These are phyloP conservation scores for Kwoniella dendrophila DNA, from an alignment of 768 basidiomycete species.

Conservation along the genomic window DNA sequence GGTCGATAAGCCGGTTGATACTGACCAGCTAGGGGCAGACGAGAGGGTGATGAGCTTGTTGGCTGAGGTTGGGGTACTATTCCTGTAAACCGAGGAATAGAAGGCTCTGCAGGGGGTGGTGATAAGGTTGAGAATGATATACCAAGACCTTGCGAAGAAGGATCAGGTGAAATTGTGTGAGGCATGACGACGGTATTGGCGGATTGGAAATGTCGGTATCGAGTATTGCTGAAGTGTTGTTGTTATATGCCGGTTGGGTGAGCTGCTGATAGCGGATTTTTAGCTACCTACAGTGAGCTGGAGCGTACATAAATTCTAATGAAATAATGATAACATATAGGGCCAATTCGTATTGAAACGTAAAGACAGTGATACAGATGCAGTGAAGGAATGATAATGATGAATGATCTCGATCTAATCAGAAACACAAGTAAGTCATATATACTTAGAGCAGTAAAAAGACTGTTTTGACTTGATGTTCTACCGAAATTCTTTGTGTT, in stretches of 20 bases:
- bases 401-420: too few species aligned
- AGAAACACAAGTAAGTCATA: too few species aligned
- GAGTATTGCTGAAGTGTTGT: neutral
- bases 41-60: constrained; percentile 11
- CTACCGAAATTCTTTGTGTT: too few species aligned
- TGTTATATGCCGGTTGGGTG: neutral
- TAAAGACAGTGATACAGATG: too few species aligned
- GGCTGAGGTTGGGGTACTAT: constrained; percentile 8
- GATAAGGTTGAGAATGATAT: constrained; percentile 43
- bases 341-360: too few species aligned
- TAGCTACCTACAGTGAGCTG: too few species aligned
- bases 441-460: too few species aligned
- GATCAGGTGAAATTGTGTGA: constrained; percentile 37
- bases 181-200: constrained; percentile 20
- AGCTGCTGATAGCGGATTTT: too few species aligned
- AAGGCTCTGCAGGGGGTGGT: constrained; percentile 25
- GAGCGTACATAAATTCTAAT: too few species aligned
- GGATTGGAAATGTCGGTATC: neutral
- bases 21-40: neutral
- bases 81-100: constrained; percentile 14
- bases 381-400: too few species aligned
- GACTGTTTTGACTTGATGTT: too few species aligned
- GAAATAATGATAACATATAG: too few species aligned
- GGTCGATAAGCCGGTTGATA: neutral
- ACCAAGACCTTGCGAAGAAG: constrained; percentile 39